phyloP scores from a whole-genome alignment of 345 rosid genomes.

The Acer campestre region DNA sequence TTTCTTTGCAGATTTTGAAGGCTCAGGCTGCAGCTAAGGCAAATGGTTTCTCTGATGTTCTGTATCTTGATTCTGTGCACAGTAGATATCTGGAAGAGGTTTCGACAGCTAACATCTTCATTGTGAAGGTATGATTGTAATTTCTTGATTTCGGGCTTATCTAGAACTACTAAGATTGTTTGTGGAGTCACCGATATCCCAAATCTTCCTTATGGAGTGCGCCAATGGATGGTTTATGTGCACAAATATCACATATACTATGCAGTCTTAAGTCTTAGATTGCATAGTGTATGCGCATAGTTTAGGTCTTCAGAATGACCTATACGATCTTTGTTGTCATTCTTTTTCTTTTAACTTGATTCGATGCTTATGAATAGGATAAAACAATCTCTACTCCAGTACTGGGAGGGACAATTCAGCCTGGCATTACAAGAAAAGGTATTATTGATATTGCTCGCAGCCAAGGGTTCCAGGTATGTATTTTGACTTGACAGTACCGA shows the following conservation, averaged over 20 bases:
- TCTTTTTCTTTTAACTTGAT: not conserved
- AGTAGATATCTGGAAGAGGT: slow-evolving; percentile 33
- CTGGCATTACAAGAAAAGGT: slow-evolving; percentile 36
- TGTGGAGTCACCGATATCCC: not conserved
- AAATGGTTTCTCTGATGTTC: slow-evolving; percentile 35
- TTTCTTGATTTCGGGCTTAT: not conserved
- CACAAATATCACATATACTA: too few species aligned
- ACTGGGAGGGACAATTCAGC: slow-evolving; percentile 32
- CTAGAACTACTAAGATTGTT: not conserved
- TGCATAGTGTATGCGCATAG: not conserved
- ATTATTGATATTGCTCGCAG: slow-evolving; percentile 31
- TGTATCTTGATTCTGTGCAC: slow-evolving; percentile 35
- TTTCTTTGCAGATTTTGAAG: slow-evolving; percentile 28
- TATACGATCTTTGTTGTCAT: too few species aligned
- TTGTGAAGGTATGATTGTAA: slow-evolving; percentile 32
- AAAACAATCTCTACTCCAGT: slow-evolving; percentile 36
- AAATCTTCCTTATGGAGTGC: not conserved
- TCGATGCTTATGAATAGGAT: slow-evolving; percentile 13
- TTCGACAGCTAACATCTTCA: slow-evolving; percentile 36
- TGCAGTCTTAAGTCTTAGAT: not conserved
- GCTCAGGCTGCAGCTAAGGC: slow-evolving; percentile 32
- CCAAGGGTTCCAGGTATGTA: slow-evolving; percentile 30
- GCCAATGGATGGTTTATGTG: not conserved
- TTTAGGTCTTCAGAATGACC: not conserved
- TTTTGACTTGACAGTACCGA: not conserved